These are phyloP conservation scores for Berkeleyomyces basicola DNA, from an alignment of 2,329 filamentous ascomycete species.

Conservation along the genomic window DNA sequence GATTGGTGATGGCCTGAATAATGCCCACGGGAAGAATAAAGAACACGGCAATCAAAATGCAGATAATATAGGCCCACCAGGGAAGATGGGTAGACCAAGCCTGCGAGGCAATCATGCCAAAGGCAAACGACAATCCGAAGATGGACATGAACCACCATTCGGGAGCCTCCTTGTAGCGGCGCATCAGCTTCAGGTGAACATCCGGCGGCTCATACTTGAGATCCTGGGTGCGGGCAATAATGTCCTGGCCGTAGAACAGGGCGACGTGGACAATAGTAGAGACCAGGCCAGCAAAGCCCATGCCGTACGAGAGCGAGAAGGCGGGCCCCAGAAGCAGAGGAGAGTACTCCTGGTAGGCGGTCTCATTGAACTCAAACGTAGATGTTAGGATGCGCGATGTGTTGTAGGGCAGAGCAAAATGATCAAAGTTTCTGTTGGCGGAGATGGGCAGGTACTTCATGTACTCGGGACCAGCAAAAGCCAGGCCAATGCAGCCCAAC, in stretches of 20 bases:
- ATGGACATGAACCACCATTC: constrained; percentile 39
- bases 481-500: constrained; percentile 39
- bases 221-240: constrained; percentile 22
- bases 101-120: constrained; percentile 26
- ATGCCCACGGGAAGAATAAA: constrained; percentile 29
- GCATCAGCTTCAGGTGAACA: constrained; percentile 38
- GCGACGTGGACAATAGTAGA: constrained; percentile 34
- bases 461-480: constrained; percentile 40
- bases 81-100: constrained; percentile 26
- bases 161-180: constrained; percentile 36
- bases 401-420: constrained; percentile 42
- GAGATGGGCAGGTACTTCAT: constrained; percentile 44
- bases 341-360: constrained; percentile 44
- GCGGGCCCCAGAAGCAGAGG: constrained; percentile 37
- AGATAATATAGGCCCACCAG: constrained; percentile 28
- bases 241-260: constrained; percentile 35
- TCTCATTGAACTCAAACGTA: constrained; percentile 40
- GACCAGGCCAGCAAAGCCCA: constrained; percentile 39
- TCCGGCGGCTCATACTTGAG: constrained; percentile 28
- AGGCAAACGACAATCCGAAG: constrained; percentile 32
- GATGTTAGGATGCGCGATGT: constrained; percentile 40
- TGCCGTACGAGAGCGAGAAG: constrained; percentile 37
- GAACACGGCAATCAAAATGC: constrained; percentile 25
- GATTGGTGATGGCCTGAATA: constrained; percentile 32
- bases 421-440: constrained; percentile 42